Evolutionary conservation across 495 filamentous ascomycete genomes (phyloP).

Genomic region (Annulohypoxylon maeteangense): DNA sequence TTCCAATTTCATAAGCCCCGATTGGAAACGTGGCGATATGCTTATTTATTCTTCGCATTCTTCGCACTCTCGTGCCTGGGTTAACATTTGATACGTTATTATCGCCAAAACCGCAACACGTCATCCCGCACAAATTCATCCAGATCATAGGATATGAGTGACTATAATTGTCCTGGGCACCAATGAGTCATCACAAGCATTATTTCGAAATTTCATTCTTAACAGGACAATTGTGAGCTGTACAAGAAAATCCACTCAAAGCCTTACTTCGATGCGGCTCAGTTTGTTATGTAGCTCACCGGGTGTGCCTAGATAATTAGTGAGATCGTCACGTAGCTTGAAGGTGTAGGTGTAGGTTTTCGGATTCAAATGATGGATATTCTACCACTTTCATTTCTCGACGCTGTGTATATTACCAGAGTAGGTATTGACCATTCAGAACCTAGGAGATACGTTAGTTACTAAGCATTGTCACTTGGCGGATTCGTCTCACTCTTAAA

Average conservation of each 20-base stretch:
- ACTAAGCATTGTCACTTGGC: not conserved
- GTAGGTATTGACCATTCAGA: not conserved
- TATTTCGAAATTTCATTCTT: not conserved
- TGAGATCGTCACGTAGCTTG: not conserved
- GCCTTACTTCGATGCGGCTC: not conserved
- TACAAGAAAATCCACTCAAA: not conserved
- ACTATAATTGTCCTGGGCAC: not conserved
- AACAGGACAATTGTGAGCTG: not conserved
- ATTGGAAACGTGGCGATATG: not conserved
- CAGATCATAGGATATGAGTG: not conserved
- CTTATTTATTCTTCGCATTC: not conserved
- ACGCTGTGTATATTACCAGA: too few species aligned
- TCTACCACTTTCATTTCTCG: not conserved
- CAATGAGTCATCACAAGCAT: not conserved
- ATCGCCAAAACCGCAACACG: not conserved
- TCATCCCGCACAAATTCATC: not conserved
- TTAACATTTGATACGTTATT: not conserved
- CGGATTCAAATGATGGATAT: too few species aligned
- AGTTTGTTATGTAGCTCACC: not conserved
- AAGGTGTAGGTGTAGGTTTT: not conserved
- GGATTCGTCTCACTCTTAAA: not conserved
- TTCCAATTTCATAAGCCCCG: not conserved
- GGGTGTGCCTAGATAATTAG: not conserved
- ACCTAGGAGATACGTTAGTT: not conserved
- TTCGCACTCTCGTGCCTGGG: not conserved